A percentile compares a stretch with the other conserved stretches of the same genome.
These are phyloP conservation scores for Fusarium protoensiforme DNA, from an alignment of 2,329 filamentous ascomycete species.

Conservation along the genomic window DNA sequence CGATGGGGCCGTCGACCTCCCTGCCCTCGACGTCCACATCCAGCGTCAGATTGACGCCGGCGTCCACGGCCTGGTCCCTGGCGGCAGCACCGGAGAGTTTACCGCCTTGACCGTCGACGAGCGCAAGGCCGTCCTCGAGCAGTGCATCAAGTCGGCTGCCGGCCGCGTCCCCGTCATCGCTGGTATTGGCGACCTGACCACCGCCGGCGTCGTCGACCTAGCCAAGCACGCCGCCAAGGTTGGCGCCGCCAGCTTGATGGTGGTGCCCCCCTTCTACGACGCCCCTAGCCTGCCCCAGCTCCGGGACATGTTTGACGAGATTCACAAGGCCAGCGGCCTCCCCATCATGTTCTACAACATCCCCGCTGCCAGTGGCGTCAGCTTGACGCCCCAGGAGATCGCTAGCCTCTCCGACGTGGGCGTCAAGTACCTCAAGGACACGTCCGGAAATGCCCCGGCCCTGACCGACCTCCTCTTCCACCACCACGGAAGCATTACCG, in stretches of 20 bases:
- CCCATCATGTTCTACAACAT: conserved; percentile 65
- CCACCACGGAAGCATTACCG: conserved; percentile 52
- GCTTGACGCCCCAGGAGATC: conserved; percentile 54
- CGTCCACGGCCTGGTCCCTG: conserved; percentile 61
- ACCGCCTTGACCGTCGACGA: conserved; percentile 56
- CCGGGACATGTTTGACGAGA: conserved; percentile 53
- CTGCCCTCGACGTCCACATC: conserved; percentile 51
- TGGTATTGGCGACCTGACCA: conserved; percentile 57
- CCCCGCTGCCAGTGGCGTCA: conserved; percentile 57
- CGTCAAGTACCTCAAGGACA: conserved; percentile 63
- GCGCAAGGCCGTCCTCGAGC: conserved; percentile 57
- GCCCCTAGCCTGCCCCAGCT: conserved; percentile 50
- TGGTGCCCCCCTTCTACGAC: conserved; percentile 63
- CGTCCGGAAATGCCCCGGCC: conserved; percentile 61
- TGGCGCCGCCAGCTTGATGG: conserved; percentile 56
- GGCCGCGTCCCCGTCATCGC: conserved; percentile 56
- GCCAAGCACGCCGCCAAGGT: conserved; percentile 48
- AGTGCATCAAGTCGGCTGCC: conserved; percentile 47
- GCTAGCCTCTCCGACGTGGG: conserved; percentile 57
- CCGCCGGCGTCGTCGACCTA: conserved; percentile 43
- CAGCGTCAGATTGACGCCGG: conserved; percentile 57
- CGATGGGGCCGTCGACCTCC: conserved; percentile 54
- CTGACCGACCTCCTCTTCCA: conserved; percentile 61
- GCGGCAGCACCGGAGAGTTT: conserved; percentile 62
- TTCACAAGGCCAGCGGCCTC: conserved; percentile 52